Conservation (phyloP, 306 rosid genomes). For the Dalbergia cochinchinensis region DNA sequence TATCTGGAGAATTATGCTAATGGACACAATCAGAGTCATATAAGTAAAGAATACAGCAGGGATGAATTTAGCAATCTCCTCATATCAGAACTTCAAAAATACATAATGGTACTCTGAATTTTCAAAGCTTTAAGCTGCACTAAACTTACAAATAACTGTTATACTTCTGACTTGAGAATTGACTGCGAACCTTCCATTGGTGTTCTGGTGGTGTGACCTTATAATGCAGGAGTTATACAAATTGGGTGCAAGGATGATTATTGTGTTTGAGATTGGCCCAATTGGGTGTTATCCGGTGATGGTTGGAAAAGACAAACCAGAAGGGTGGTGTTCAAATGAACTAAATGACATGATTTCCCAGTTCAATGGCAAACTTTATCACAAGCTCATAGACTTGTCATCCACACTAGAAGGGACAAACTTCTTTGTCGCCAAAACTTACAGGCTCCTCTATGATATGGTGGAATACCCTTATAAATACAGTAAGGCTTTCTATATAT, state of each 20-base stretch:
- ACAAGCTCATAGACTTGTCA: not conserved
- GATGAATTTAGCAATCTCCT: conserved; percentile 5
- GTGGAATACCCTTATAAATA: not conserved
- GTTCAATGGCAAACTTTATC: conserved; percentile 16
- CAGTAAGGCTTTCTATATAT: not conserved
- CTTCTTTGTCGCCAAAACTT: conserved; percentile 6
- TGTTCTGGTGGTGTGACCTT: not conserved
- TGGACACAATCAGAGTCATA: not conserved
- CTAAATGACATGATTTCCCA: not conserved
- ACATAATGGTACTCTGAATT: not conserved
- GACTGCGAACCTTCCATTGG: not conserved
- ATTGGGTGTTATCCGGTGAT: not conserved
- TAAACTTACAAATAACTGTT: not conserved
- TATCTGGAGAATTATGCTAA: not conserved
- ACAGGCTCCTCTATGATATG: conserved; percentile 6
- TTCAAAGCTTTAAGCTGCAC: not conserved
- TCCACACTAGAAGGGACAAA: not conserved
- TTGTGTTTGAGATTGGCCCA: conserved; percentile 11
- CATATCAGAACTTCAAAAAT: not conserved
- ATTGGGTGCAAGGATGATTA: conserved; percentile 11
- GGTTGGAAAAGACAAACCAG: not conserved
- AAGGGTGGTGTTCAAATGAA: not conserved
- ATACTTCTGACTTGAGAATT: not conserved
- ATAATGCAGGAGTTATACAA: not conserved
- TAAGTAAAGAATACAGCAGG: not conserved